A percentile compares a stretch with the other conserved stretches of the same genome.
These are phyloP conservation scores for Lactarius indigo DNA, from an alignment of 768 basidiomycete species.

Conservation along the genomic window DNA sequence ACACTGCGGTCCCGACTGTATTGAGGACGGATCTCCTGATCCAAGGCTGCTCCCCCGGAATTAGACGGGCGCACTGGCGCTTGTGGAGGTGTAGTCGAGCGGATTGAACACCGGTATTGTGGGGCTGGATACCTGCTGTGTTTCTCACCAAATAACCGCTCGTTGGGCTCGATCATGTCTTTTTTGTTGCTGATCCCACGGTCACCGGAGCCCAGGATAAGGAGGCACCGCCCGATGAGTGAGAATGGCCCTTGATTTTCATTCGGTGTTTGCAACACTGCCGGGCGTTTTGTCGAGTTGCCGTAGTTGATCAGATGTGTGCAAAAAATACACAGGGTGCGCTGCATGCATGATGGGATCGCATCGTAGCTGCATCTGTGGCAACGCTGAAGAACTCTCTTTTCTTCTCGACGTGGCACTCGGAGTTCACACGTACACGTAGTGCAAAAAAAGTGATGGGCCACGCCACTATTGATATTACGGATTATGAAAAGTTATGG, in stretches of 20 bases:
- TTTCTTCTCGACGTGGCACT: constrained; percentile 3
- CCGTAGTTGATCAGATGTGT: constrained; percentile 8
- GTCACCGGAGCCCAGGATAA: constrained; percentile 4
- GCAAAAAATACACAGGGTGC: constrained; percentile 6
- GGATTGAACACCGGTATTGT: constrained; percentile 1
- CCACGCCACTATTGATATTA: constrained; percentile 8
- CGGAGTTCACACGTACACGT: constrained; percentile 13
- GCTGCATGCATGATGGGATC: constrained; percentile 7
- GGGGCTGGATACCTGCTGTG: not conserved
- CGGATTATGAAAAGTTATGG: constrained; percentile 16
- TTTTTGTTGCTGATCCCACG: constrained; percentile 12
- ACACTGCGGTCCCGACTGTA: constrained; percentile 2
- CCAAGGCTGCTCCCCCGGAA: not conserved
- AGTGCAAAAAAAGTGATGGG: not conserved
- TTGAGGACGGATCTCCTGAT: not conserved
- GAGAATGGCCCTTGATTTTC: not conserved
- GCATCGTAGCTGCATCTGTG: constrained; percentile 1
- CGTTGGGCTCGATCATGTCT: constrained; percentile 11
- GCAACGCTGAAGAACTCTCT: not conserved
- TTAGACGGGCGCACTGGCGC: constrained; percentile 16
- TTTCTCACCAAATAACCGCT: constrained; percentile 15
- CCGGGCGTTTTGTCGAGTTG: not conserved
- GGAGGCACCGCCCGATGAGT: not conserved
- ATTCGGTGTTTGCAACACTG: constrained; percentile 7
- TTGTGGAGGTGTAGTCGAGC: constrained; percentile 3